Evolutionary conservation across 768 basidiomycete species (phyloP).

Genomic region (Mrakia hoshinonis): DNA sequence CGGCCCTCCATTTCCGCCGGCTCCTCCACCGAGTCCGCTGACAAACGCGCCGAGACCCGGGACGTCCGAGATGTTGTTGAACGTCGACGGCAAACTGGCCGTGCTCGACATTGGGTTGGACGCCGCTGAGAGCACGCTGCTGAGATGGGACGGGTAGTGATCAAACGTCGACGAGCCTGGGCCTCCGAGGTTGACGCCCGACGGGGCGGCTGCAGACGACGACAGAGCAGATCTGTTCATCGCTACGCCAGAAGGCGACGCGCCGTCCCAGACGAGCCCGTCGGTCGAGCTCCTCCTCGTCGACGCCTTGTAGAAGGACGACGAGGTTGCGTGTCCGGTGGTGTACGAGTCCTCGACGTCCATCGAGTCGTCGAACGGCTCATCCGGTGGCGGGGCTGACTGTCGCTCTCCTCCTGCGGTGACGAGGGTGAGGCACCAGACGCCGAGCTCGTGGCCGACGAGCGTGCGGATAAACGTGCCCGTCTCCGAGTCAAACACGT

Average conservation of each 20-base stretch:
- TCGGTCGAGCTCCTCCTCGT: conserved; percentile 12
- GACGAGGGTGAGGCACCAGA: conserved; percentile 82
- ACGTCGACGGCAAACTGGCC: conserved; percentile 15
- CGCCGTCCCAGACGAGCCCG: conserved; percentile 20
- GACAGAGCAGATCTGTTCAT: not conserved
- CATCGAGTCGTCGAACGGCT: conserved; percentile 14
- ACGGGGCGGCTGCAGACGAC: conserved; percentile 2
- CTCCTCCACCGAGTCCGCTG: not conserved
- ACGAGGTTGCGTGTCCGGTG: not conserved
- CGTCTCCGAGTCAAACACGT: conserved; percentile 70
- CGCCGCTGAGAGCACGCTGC: not conserved
- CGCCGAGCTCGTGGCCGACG: conserved; percentile 76
- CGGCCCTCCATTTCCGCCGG: not conserved
- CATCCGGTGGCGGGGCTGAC: conserved; percentile 11
- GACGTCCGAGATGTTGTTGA: conserved; percentile 17
- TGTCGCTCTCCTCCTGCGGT: conserved; percentile 50
- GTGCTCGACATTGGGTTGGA: conserved; percentile 9
- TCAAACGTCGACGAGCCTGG: conserved; percentile 3
- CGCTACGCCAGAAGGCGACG: not conserved
- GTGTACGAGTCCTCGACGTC: conserved; percentile 11
- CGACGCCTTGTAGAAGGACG: conserved; percentile 5
- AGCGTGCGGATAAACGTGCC: conserved; percentile 70
- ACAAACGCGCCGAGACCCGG: not conserved
- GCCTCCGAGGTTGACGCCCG: not conserved
- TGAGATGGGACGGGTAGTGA: conserved; percentile 8